Conservation (phyloP, 805 yeast species). For the Saccharomycodes ludwigii region DNA sequence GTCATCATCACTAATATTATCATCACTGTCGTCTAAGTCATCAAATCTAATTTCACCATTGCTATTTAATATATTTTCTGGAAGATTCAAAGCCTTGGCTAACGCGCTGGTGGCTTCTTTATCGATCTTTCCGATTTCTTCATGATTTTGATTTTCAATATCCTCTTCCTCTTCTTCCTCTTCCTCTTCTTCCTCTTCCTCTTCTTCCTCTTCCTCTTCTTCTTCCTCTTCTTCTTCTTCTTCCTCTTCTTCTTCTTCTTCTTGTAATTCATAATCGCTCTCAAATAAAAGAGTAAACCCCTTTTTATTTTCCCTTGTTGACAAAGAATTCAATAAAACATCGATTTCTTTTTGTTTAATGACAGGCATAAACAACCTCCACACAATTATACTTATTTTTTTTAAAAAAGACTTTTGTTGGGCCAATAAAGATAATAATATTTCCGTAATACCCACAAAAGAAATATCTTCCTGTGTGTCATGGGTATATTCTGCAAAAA, state of each 20-base stretch:
- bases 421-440: conserved; percentile 42
- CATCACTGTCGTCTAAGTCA: conserved; percentile 32
- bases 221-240: conserved; percentile 24
- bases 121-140: conserved; percentile 36
- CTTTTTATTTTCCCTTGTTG: conserved; percentile 63
- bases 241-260: conserved; percentile 14
- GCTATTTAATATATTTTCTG: conserved; percentile 32
- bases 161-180: conserved; percentile 22
- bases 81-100: conserved; percentile 61
- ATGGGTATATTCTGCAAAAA: conserved; percentile 32
- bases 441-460: conserved; percentile 43
- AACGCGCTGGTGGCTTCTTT: conserved; percentile 47
- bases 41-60: conserved; percentile 34
- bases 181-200: conserved; percentile 19
- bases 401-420: conserved; percentile 47
- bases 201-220: conserved; percentile 22
- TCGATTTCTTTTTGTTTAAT: conserved; percentile 34
- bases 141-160: conserved; percentile 23
- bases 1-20: conserved; percentile 27
- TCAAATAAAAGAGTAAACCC: conserved; percentile 74
- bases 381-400: conserved; percentile 40
- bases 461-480: conserved; percentile 26
- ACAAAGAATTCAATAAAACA: conserved; percentile 40
- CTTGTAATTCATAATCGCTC: conserved; percentile 35
- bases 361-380: conserved; percentile 42